A percentile compares a stretch with the other conserved stretches of the same genome.
These are phyloP conservation scores for Rhizomucor pusillus DNA, from an alignment of 371 early-diverging fungal species.

Conservation along the genomic window DNA sequence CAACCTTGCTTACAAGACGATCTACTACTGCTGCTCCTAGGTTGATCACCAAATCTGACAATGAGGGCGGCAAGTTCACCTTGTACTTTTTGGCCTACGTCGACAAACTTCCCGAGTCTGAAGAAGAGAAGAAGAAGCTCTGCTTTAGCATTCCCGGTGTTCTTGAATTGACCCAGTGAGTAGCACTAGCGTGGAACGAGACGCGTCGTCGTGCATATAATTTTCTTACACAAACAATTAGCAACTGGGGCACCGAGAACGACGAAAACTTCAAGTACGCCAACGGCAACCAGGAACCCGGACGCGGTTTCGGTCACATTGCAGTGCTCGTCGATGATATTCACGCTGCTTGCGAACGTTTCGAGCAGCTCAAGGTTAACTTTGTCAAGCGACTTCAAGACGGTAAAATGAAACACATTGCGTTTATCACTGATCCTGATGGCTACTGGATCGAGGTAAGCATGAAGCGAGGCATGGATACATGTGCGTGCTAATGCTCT, in stretches of 20 bases:
- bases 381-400: conserved; percentile 78
- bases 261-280: conserved; percentile 68
- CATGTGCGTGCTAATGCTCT: neutral
- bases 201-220: neutral
- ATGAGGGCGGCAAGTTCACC: conserved; percentile 71
- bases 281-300: conserved; percentile 73
- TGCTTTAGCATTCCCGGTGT: conserved; percentile 70
- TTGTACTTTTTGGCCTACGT: conserved; percentile 71
- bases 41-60: conserved; percentile 56
- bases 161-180: conserved; percentile 83
- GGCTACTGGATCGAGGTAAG: conserved; percentile 78
- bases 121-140: conserved; percentile 54
- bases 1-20: neutral
- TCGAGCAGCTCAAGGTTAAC: conserved; percentile 68
- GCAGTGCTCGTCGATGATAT: conserved; percentile 81
- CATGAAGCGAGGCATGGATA: neutral
- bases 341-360: conserved; percentile 74
- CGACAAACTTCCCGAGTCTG: conserved; percentile 44
- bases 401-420: conserved; percentile 83
- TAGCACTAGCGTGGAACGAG: neutral
- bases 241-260: conserved; percentile 86
- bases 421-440: conserved; percentile 87
- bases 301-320: conserved; percentile 82
- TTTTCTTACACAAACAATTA: too few species aligned
- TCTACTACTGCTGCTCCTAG: conserved; percentile 22